Evolutionary conservation across 2,329 filamentous ascomycete species (phyloP), one percentile per base, ranked within the genome.

Genomic region (Fusarium sp.): DNA sequence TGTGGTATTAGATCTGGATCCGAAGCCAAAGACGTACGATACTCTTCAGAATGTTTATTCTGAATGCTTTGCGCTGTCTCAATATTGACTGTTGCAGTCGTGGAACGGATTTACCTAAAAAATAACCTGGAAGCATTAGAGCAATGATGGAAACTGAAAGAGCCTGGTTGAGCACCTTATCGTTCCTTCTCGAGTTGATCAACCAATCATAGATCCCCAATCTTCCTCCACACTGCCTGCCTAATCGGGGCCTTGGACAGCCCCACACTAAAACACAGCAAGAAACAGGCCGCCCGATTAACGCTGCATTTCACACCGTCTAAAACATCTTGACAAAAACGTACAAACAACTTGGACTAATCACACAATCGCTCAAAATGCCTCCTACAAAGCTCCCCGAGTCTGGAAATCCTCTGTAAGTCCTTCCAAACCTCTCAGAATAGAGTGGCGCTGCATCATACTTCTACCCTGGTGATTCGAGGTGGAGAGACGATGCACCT

Each of bases 351-450:
- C 51, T 57, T 57, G 24, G 22, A 24, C 26, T 24, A 41, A 42
- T 36, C 54, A 36, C 26, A 28, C 54, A 24, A 56, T 51, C 31
- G 31, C 42, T 38, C 61, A 74, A 59, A 47, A 86, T 87, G 85
- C 78, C 85, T 73, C 84, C 85, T 17, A 87, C 85, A 18, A 78
- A 85, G 73, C 81, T 87, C 35, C 85, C 85, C 58, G 83, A 83
- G 68, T 86, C 84, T 38, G 85, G 85, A 42, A 87, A 87, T 67
- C 85, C 85, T 47, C 80, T 87, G 85, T 87, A 81, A 78, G 85
- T 83, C 24, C 26, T 55, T 12, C 17, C 38, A 26, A 47, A 17
- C 14, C 54, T 41, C 66, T 35, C 64, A 49, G 36, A 42, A 51
- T 8, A 54, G 41, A 62, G 57, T 74, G 72, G 71, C 55, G 59